Base-by-base conservation (phyloP, 768 basidiomycete genomes). In the Mrakia blollopis region DNA sequence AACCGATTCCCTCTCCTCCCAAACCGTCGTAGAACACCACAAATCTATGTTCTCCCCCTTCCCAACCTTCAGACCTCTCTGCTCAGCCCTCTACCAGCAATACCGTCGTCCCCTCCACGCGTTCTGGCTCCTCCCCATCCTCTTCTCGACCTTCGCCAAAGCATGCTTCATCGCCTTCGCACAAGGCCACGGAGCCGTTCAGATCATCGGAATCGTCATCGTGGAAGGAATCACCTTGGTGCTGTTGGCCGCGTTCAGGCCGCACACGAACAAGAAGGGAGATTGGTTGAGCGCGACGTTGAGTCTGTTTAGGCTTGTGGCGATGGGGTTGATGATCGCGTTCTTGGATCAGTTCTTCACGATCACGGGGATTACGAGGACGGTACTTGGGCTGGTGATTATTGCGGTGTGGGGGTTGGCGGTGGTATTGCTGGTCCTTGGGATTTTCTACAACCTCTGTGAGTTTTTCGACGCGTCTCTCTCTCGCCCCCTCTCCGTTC, bases 311-410 rank as follows among this genome's bases (percentile, higher is more conserved):
- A 87, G 93, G 37, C 84, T 95, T 11, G 85, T 90, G 16, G 90
- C 88, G 75, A 89, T 89, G 37, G 90, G 89, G 9, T 82, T 93
- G 30, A 85, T 92, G 85, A 87, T 96, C 78, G 88, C 92, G 0
- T 97, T 94, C 83, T 84, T 93, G 67, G 67, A 68, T 25, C 47
- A 50, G 18, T 30, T 62, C 41, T 67, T 74, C 13, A n/a, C n/a
- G 32, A 87, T 91, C 79, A 85, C 83, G 13, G 81, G 94, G 35
- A 83, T 86, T 9, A 86, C 94, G 47, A 84, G 86, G 25, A 91
- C 92, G 2, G 90, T 88, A 47, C 89, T 97, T 75, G 93, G 93
- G 30, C 87, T 91, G 75, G 87, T 93, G 78, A 86, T 89, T 54
- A 88, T 89, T 18, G 88, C 91, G 44, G 86, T 93, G 52, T 91